Conservation (phyloP, 768 basidiomycete species). For the Crucibulum laeve region DNA sequence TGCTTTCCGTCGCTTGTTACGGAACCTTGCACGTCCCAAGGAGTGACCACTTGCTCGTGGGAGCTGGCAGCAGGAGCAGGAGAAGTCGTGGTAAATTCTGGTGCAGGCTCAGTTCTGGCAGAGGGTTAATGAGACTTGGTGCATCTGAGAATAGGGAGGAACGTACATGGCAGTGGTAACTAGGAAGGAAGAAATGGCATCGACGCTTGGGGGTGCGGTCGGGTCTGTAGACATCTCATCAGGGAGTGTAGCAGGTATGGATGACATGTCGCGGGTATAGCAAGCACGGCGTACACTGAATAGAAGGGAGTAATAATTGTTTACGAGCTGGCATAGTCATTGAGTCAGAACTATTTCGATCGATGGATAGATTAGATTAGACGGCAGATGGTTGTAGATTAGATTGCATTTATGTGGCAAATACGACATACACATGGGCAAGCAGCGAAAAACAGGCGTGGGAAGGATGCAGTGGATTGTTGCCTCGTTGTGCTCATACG, state of each 20-base stretch:
- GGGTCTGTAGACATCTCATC: constrained; percentile 17
- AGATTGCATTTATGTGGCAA: constrained; percentile 6
- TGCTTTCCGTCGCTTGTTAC: constrained; percentile 86
- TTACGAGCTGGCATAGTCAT: too few species aligned
- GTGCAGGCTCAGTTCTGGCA: neutral
- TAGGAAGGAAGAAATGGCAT: neutral
- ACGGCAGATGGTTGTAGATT: neutral
- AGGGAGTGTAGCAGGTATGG: neutral
- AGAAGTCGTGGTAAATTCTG: neutral
- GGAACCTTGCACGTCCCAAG: constrained; percentile 96
- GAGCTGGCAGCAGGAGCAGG: constrained; percentile 1
- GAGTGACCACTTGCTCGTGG: constrained; percentile 81
- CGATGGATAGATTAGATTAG: neutral
- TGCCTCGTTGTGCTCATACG: constrained; percentile 24
- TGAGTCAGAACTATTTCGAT: neutral
- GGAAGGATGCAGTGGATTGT: constrained; percentile 18
- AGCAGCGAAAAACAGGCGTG: constrained; percentile 22
- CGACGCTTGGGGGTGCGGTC: constrained; percentile 10
- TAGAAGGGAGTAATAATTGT: too few species aligned
- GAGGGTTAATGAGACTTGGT: neutral
- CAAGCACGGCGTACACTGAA: neutral
- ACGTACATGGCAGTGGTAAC: neutral
- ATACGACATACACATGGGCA: constrained; percentile 16
- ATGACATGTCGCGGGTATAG: neutral
- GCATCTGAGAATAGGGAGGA: neutral